Evolutionary conservation across 2,329 filamentous ascomycete species (phyloP).

Genomic region (Cercospora nicotianae): DNA sequence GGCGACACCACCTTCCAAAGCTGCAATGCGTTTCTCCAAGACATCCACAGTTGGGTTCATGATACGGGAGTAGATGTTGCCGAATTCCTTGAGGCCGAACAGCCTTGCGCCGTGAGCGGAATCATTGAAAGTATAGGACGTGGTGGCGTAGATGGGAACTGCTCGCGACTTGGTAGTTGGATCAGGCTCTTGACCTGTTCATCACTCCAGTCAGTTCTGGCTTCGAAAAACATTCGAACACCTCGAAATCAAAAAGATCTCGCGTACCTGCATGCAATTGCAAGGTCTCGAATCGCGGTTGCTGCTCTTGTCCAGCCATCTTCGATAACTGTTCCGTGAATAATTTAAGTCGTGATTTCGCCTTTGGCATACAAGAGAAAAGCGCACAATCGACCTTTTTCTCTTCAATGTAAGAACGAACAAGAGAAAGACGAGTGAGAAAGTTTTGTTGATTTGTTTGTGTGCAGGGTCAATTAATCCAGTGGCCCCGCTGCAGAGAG

Average conservation of each 20-base stretch:
- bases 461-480: not conserved
- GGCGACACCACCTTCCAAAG: conserved; percentile 86
- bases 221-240: not conserved
- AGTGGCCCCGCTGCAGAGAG: conserved; percentile 5
- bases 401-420: not conserved
- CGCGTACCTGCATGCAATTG: conserved; percentile 51
- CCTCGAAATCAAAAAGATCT: not conserved
- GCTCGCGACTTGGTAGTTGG: conserved; percentile 80
- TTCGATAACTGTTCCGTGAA: conserved; percentile 32
- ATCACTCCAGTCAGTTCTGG: conserved; percentile 3
- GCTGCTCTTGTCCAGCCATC: conserved; percentile 41
- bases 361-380: conserved; percentile 17
- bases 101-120: conserved; percentile 92
- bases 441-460: conserved; percentile 13
- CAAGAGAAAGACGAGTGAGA: not conserved
- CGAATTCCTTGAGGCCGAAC: conserved; percentile 94
- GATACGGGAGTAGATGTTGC: conserved; percentile 97
- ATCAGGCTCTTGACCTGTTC: conserved; percentile 72
- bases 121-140: conserved; percentile 91
- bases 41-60: conserved; percentile 96
- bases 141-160: conserved; percentile 93
- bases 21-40: conserved; percentile 94
- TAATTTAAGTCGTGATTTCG: conserved; percentile 29
- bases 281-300: conserved; percentile 52
- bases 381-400: not conserved